Evolutionary conservation across 352 stramenopile species (phyloP).

Genomic region (Peronosclerospora sorghi): DNA sequence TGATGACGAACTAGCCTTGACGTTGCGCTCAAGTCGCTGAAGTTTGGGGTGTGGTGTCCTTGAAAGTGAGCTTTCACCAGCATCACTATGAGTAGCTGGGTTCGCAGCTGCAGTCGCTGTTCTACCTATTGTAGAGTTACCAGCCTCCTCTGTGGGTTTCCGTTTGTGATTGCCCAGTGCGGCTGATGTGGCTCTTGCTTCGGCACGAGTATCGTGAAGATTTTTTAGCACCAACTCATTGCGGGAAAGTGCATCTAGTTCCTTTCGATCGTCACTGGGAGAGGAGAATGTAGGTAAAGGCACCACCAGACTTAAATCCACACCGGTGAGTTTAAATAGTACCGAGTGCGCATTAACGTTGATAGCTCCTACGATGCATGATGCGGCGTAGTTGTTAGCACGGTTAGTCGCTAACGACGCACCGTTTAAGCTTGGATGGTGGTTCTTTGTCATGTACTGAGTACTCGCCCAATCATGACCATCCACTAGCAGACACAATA

Average conservation of each 20-base stretch:
- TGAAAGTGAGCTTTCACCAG: slow-evolving; percentile 13
- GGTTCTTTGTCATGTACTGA: slow-evolving; percentile 75
- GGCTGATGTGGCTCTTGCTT: slow-evolving; percentile 6
- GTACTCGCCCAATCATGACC: slow-evolving; percentile 77
- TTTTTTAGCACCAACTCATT: slow-evolving; percentile 51
- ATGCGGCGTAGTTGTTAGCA: slow-evolving; percentile 63
- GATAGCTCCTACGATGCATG: slow-evolving; percentile 60
- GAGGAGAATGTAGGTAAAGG: slow-evolving; percentile 10
- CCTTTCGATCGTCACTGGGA: slow-evolving; percentile 11
- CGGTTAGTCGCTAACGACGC: slow-evolving; percentile 50
- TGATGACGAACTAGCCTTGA: slow-evolving; percentile 37
- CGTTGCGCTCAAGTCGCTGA: slow-evolving; percentile 32
- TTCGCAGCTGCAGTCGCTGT: slow-evolving; percentile 7
- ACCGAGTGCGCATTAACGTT: slow-evolving; percentile 52
- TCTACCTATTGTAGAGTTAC: slow-evolving; percentile 7
- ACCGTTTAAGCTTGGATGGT: slow-evolving; percentile 34
- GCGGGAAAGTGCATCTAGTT: slow-evolving; percentile 32
- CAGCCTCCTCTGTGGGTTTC: slow-evolving; percentile 31
- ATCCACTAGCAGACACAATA: slow-evolving; percentile 67
- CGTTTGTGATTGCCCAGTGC: slow-evolving; percentile 34
- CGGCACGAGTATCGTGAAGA: slow-evolving; percentile 25
- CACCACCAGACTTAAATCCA: slow-evolving; percentile 49
- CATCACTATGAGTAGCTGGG: slow-evolving; percentile 20
- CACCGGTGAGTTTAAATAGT: slow-evolving; percentile 69
- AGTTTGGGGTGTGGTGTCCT: slow-evolving; percentile 35